A percentile compares a stretch with the other conserved stretches of the same genome.
phyloP scores from a whole-genome alignment of 1,139 yeast genomes.

The Wickerhamomyces sp. region DNA sequence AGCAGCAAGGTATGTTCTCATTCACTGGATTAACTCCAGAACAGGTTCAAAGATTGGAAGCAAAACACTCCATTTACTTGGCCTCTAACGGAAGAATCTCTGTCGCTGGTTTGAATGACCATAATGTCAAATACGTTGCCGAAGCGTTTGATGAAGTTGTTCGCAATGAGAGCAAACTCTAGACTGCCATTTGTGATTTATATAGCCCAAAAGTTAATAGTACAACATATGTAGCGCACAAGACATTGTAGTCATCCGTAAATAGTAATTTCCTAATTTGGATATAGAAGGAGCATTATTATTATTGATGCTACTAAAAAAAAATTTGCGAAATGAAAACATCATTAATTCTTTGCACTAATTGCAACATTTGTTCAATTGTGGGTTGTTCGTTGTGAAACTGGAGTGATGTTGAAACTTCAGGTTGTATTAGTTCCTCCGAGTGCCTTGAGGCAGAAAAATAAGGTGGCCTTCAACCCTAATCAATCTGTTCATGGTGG shows the following conservation, averaged over 20 bases:
- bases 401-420: slow-evolving; percentile 39
- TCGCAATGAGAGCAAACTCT: slow-evolving; percentile 24
- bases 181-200: neutral
- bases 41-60: slow-evolving; percentile 76
- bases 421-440: slow-evolving; percentile 38
- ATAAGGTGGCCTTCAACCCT: slow-evolving; percentile 2
- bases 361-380: neutral
- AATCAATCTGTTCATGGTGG: neutral
- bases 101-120: slow-evolving; percentile 86
- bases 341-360: neutral
- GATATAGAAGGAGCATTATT: no score
- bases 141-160: slow-evolving; percentile 80
- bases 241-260: no score
- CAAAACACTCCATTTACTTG: slow-evolving; percentile 72
- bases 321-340: neutral
- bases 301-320: neutral
- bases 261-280: no score
- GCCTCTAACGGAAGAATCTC: slow-evolving; percentile 89
- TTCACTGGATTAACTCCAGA: slow-evolving; percentile 81
- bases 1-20: slow-evolving; percentile 96
- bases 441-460: slow-evolving; percentile 21
- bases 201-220: no score
- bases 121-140: slow-evolving; percentile 78
- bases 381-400: no score
- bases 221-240: no score